Percentiles rank a stretch among this genome's conserved stretches.
These are phyloP conservation scores for Besnoitia besnoiti DNA, from an alignment of 169 alveolate species.

Conservation along the genomic window DNA sequence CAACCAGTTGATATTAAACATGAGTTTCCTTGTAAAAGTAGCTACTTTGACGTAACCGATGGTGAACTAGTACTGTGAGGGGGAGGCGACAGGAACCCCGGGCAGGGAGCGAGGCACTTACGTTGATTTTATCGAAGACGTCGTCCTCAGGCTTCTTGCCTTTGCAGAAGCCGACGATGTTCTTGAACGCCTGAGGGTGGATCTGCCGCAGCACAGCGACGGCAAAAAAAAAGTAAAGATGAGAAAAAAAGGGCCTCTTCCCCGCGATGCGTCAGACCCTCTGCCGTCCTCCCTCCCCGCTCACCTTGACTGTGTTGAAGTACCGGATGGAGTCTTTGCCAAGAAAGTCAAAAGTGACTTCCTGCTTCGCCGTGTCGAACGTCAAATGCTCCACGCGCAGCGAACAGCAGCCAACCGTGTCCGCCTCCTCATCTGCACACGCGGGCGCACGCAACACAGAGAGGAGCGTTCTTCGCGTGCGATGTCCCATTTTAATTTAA, in stretches of 20 bases:
- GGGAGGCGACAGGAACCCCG: no score
- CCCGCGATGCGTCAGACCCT: not conserved
- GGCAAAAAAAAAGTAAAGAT: not conserved
- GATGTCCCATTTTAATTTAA: no score
- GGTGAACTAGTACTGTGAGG: no score
- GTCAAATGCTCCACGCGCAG: conserved; percentile 96
- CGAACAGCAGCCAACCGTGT: conserved; percentile 99
- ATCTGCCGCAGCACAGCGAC: conserved; percentile 48
- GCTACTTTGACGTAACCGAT: no score
- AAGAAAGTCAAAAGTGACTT: conserved; percentile 92
- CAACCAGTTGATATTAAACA: not conserved
- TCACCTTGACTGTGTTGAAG: conserved; percentile 91
- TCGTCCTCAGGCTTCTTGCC: conserved; percentile 91
- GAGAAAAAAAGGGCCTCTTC: not conserved
- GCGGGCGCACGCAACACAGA: not conserved
- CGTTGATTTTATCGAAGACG: conserved; percentile 90
- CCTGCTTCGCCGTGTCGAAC: conserved; percentile 74
- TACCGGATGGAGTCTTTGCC: conserved; percentile 98
- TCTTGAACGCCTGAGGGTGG: conserved; percentile 85
- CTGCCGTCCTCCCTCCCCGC: conserved; percentile 42
- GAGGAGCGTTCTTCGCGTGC: not conserved
- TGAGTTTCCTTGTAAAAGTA: not conserved
- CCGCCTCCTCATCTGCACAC: conserved; percentile 96
- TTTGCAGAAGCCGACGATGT: conserved; percentile 82
- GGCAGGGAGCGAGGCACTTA: conserved; percentile 54